These are phyloP conservation scores for Mariannaea sp. DNA, from an alignment of 2,329 filamentous ascomycete genomes.

Conservation along the genomic window DNA sequence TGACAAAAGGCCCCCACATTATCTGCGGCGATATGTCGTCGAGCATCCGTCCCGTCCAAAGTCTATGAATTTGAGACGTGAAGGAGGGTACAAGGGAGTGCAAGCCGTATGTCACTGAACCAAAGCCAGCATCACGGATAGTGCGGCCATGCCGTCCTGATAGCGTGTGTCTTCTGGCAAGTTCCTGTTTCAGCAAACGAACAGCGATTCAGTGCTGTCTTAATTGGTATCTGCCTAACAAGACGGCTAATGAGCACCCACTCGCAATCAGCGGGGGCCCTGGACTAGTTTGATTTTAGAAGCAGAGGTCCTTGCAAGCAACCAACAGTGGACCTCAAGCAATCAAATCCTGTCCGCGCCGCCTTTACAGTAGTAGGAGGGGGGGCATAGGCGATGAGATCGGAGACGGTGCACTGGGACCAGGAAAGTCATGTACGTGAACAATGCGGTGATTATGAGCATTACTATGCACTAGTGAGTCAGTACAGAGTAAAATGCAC, in stretches of 20 bases:
- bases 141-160: slow-evolving; percentile 22
- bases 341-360: slow-evolving; percentile 35
- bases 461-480: too few relatives aligned
- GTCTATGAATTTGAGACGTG: slow-evolving; percentile 25
- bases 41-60: not conserved
- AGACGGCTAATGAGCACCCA: slow-evolving; percentile 15
- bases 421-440: too few relatives aligned
- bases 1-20: slow-evolving; percentile 2
- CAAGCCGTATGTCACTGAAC: slow-evolving; percentile 29
- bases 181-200: not conserved
- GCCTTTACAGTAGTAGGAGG: too few relatives aligned
- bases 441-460: too few relatives aligned
- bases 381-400: slow-evolving; percentile 33
- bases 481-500: too few relatives aligned
- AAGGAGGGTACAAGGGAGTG: slow-evolving; percentile 30
- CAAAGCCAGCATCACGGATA: slow-evolving; percentile 22
- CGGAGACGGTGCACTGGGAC: too few relatives aligned
- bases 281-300: slow-evolving; percentile 29
- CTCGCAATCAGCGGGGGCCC: slow-evolving; percentile 19
- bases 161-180: slow-evolving; percentile 24
- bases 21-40: slow-evolving; percentile 7
- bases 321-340: slow-evolving; percentile 26
- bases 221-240: slow-evolving; percentile 23
- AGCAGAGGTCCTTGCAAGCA: slow-evolving; percentile 29
- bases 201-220: not conserved